Evolutionary conservation across 169 alveolate genomes (phyloP).

Genomic region (Eimeria nieschulzi): DNA sequence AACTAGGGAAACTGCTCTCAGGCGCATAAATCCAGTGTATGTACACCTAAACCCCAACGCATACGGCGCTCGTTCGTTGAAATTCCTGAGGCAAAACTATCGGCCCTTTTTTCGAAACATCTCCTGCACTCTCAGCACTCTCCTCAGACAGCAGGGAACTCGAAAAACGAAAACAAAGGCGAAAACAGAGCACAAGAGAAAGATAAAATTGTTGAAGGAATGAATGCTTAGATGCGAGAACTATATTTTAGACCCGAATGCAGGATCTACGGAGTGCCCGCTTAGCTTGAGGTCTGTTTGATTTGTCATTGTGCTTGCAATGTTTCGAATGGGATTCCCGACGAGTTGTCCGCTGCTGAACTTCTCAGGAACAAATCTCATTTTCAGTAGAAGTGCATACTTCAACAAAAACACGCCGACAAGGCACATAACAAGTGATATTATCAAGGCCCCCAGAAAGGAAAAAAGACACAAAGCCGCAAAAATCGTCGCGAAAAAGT

Average conservation of each 20-base stretch:
- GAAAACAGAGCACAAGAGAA: too few relatives aligned
- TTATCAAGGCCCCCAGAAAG: not conserved
- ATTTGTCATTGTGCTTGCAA: conserved; percentile 26
- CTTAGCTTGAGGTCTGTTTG: conserved; percentile 1
- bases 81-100: too few relatives aligned
- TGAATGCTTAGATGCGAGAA: too few relatives aligned
- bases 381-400: not conserved
- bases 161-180: too few relatives aligned
- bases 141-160: too few relatives aligned
- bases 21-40: too few relatives aligned
- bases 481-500: conserved; percentile 44
- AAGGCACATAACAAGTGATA: not conserved
- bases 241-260: conserved; percentile 19
- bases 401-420: not conserved
- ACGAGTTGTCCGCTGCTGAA: conserved; percentile 20
- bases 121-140: too few relatives aligned
- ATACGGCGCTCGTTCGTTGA: too few relatives aligned
- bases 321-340: conserved; percentile 28
- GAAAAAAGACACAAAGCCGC: conserved; percentile 39
- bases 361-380: conserved; percentile 7
- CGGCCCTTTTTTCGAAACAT: too few relatives aligned
- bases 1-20: too few relatives aligned
- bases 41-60: too few relatives aligned
- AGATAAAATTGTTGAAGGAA: too few relatives aligned
- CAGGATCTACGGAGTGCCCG: conserved; percentile 28